phyloP scores from a whole-genome alignment of 2,329 filamentous ascomycete genomes.

The Leptographium wingfieldii region DNA sequence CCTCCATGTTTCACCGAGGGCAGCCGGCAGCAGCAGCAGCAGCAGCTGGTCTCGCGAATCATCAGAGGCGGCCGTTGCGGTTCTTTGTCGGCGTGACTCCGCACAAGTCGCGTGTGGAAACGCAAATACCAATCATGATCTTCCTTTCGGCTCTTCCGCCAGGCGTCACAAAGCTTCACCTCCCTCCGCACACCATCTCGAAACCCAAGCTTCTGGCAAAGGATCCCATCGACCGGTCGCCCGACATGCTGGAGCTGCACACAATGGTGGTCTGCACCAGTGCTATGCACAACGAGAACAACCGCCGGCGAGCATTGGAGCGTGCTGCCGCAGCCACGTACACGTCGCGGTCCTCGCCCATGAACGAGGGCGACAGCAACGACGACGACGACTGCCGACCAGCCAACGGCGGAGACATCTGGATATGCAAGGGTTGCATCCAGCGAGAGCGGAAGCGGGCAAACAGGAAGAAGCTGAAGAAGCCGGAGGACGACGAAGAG shows the following conservation, averaged over 20 bases:
- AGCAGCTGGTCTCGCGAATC: not conserved
- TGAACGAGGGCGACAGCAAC: slow-evolving; percentile 19
- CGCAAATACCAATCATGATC: slow-evolving; percentile 82
- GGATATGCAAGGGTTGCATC: slow-evolving; percentile 86
- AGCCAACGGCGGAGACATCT: slow-evolving; percentile 82
- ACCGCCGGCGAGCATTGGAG: slow-evolving; percentile 54
- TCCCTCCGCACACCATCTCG: slow-evolving; percentile 83
- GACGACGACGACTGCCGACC: slow-evolving; percentile 56
- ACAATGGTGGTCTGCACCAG: slow-evolving; percentile 84
- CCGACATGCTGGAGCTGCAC: slow-evolving; percentile 67
- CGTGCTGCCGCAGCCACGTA: slow-evolving; percentile 35
- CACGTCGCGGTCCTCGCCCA: slow-evolving; percentile 15
- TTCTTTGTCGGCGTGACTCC: slow-evolving; percentile 47
- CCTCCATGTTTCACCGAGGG: not conserved
- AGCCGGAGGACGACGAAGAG: slow-evolving; percentile 79
- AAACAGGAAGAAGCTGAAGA: slow-evolving; percentile 84
- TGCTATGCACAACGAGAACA: slow-evolving; percentile 65
- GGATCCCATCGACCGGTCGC: slow-evolving; percentile 47
- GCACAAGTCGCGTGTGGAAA: slow-evolving; percentile 85
- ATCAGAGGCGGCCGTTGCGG: slow-evolving; percentile 5
- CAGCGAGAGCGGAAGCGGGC: slow-evolving; percentile 83
- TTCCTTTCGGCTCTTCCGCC: slow-evolving; percentile 62
- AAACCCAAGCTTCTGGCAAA: slow-evolving; percentile 86
- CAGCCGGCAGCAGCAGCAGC: not conserved
- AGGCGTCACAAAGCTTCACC: slow-evolving; percentile 67